These are phyloP conservation scores for Didymella pinodella DNA, from an alignment of 2,329 filamentous ascomycete species.

Conservation along the genomic window DNA sequence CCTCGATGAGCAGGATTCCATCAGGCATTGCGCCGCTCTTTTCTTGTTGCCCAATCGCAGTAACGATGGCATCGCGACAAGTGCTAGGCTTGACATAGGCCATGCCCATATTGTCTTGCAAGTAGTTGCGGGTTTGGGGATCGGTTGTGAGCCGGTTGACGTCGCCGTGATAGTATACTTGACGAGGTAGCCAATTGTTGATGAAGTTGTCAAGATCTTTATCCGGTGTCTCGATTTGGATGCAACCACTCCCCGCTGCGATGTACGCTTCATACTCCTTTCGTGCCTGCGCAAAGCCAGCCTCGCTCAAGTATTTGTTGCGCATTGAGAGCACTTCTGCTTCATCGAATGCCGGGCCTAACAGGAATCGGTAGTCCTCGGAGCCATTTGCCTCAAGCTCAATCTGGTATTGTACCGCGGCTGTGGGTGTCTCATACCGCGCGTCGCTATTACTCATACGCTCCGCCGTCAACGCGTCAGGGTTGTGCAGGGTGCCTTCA, in stretches of 20 bases:
- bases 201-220: conserved; percentile 64
- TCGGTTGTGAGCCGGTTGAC: conserved; percentile 67
- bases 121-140: conserved; percentile 66
- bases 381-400: conserved; percentile 52
- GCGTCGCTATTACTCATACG: conserved; percentile 59
- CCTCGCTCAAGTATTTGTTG: conserved; percentile 59
- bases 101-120: conserved; percentile 70
- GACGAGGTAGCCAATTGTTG: conserved; percentile 67
- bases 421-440: conserved; percentile 64
- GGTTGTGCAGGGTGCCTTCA: conserved; percentile 63
- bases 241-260: conserved; percentile 58
- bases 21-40: conserved; percentile 65
- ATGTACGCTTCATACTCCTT: conserved; percentile 62
- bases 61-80: conserved; percentile 59
- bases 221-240: conserved; percentile 64
- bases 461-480: conserved; percentile 54
- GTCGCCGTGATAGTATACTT: conserved; percentile 67
- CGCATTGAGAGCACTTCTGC: conserved; percentile 58
- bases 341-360: conserved; percentile 63
- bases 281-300: conserved; percentile 57
- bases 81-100: conserved; percentile 62
- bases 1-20: conserved; percentile 62
- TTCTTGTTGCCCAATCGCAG: conserved; percentile 62
- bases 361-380: conserved; percentile 62
- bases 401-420: conserved; percentile 62